Base-by-base conservation (phyloP, 345 rosid species). In the Eutrema heterophyllum region DNA sequence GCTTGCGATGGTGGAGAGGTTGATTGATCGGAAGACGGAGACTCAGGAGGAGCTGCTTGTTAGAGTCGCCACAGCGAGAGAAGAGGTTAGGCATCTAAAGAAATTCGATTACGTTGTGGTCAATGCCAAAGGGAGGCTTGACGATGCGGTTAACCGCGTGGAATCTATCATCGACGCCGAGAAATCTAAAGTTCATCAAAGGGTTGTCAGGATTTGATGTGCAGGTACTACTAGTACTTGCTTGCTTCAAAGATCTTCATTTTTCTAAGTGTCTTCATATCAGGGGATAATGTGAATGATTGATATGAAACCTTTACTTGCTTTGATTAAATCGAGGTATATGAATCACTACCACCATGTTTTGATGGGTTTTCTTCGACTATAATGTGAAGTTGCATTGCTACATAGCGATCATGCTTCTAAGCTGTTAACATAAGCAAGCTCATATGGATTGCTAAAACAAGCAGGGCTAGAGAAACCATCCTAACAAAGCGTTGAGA, bases 151-250 rank as follows among this genome's bases (percentile, higher is more conserved):
- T 36, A 80, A 54, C 32, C 67, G 86, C 12, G 83, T 94, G 33
- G 92, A 83, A 9, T 85, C 95, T 5, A 88, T 94, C 57, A 87
- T 94, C 15, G 97, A 94, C 70, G 95, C 96, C 6, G 98, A 94
- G 96, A 94, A 88, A 80, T 91, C 97, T 1, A 91, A 80, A 81
- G 96, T 94, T 70, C 70, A 76, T 62, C 97, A 87, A 46, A 86
- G 87, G 79, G 80, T 40, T 58, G 83, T 87, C n/a, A 84, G 81
- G 70, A 76, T 94, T 71, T 94, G 83, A 41, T 29, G 18, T 66
- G 30, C 26, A 51, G 59, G 64, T 60, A 51, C 24, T 62, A 6
- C n/a, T n/a, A n/a, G n/a, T n/a, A n/a, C 9, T 38, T 60, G 11
- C 68, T 67, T 70, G 38, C 50, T 48, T 39, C 38, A 30, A 24